These are phyloP conservation scores for Gossypium turneri DNA, from an alignment of 345 rosid species.

Conservation along the genomic window DNA sequence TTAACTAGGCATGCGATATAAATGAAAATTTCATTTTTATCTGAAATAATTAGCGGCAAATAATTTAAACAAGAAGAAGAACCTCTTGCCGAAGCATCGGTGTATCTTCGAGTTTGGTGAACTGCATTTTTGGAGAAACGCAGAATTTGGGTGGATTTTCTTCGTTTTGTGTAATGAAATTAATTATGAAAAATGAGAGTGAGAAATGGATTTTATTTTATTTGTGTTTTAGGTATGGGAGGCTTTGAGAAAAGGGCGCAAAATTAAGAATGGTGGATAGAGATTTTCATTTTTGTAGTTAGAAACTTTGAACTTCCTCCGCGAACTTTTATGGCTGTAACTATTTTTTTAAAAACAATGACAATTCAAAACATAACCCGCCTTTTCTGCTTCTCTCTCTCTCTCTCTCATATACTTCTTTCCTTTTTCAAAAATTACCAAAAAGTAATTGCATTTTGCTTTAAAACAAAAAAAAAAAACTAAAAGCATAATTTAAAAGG, in stretches of 20 bases:
- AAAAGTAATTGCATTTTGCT: no score
- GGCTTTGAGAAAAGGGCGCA: slow-evolving; percentile 26
- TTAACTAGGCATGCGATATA: background rate
- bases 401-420: background rate
- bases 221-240: background rate
- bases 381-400: slow-evolving; percentile 8
- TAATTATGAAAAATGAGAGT: slow-evolving; percentile 4
- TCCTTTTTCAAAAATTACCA: no score
- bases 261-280: slow-evolving; percentile 19
- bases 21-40: background rate
- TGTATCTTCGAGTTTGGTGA: slow-evolving; percentile 76
- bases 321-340: slow-evolving; percentile 57
- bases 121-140: slow-evolving; percentile 36
- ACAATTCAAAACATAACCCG: slow-evolving; percentile 1
- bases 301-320: slow-evolving; percentile 14
- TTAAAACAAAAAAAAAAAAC: no score
- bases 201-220: background rate
- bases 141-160: slow-evolving; percentile 15
- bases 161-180: background rate
- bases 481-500: no score
- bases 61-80: background rate
- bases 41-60: background rate
- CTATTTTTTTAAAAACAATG: background rate
- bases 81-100: slow-evolving; percentile 93
- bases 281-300: background rate